A percentile compares a stretch with the other conserved stretches of the same genome.
Evolutionary conservation across 768 basidiomycete species (phyloP).

Genomic region (Pleurotus tuber-regium): DNA sequence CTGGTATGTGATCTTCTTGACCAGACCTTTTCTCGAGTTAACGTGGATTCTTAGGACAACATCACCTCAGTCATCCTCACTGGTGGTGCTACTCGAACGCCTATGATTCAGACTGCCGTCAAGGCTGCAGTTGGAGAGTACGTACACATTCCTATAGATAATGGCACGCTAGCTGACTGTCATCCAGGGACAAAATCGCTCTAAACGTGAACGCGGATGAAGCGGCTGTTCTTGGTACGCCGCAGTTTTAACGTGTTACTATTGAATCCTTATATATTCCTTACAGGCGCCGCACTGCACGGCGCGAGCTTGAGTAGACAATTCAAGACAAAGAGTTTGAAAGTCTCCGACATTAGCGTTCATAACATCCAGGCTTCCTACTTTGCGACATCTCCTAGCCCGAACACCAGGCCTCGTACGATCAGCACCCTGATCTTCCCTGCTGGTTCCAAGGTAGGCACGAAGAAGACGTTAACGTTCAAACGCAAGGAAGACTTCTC

Average conservation of each 20-base stretch:
- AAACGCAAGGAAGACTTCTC: slow-evolving; percentile 83
- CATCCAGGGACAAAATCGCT: slow-evolving; percentile 75
- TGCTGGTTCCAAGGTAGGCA: slow-evolving; percentile 68
- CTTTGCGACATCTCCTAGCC: slow-evolving; percentile 54
- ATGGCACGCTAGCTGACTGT: slow-evolving; percentile 6
- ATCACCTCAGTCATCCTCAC: slow-evolving; percentile 90
- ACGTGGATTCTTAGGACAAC: slow-evolving; percentile 50
- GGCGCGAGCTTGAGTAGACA: slow-evolving; percentile 86
- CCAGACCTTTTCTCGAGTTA: too few relatives aligned
- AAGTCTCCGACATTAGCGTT: slow-evolving; percentile 67
- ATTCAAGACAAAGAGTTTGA: slow-evolving; percentile 95
- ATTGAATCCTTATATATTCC: slow-evolving; percentile 8
- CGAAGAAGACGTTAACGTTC: slow-evolving; percentile 84
- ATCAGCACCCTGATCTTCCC: slow-evolving; percentile 81
- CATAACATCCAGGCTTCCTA: slow-evolving; percentile 83
- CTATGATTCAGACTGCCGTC: slow-evolving; percentile 87
- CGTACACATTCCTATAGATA: slow-evolving; percentile 25
- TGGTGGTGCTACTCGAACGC: slow-evolving; percentile 86
- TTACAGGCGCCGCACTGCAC: slow-evolving; percentile 78
- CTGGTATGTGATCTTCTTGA: slow-evolving; percentile 46
- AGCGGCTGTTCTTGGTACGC: slow-evolving; percentile 80
- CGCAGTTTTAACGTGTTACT: neutral
- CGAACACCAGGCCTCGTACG: slow-evolving; percentile 53
- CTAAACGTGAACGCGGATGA: slow-evolving; percentile 97
- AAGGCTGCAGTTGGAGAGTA: slow-evolving; percentile 76